Evolutionary conservation across 1,139 yeast genomes (phyloP), one percentile per base, ranked within the genome.

Genomic region (Pichia sp.): DNA sequence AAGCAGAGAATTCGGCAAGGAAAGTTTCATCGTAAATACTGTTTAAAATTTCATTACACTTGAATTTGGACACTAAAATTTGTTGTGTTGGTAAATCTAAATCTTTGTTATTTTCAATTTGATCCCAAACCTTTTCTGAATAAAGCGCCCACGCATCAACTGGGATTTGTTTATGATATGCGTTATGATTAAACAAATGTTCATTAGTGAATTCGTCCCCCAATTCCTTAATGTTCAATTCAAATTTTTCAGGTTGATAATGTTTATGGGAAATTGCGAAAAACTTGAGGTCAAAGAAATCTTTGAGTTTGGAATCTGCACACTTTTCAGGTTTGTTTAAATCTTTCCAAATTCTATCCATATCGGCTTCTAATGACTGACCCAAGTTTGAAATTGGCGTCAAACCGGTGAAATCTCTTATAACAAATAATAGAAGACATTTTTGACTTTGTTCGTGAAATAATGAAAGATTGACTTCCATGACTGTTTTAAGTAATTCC

Each of bases 21-120:
- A 84, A 85, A 4, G 17, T 7, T 15, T 68, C 71, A 7, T 69
- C 72, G 60, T 68, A 79, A 1, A 82, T 74, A 35, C 67, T 69
- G 27, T 70, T 67, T 24, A 82, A 76, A 45, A 94, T 86, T 65
- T 93, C 99, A 59, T 91, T 96, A 66, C 99, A 93, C 61, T 96
- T 82, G 69, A 89, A 93, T 58, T 93, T 81, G 5, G 99, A 96
- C 18, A 93, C 98, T 51, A 93, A 72, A 39, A 89, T 87, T 65
- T 93, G 99, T 64, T 93, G 99, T 1, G 98, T 91, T 22, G 99
- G 99, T 57, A 93, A 75, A 67, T 93, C 99, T 57, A 93, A 77
- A 63, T 93, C 99, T 67, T 89, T 91, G 67, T 93, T 93, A 52
- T 77, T 76, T 66, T 90, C 96, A 59, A 93, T 93, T 65, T 90